Evolutionary conservation across 345 rosid genomes (phyloP).

Genomic region (Dovyalis caffra): DNA sequence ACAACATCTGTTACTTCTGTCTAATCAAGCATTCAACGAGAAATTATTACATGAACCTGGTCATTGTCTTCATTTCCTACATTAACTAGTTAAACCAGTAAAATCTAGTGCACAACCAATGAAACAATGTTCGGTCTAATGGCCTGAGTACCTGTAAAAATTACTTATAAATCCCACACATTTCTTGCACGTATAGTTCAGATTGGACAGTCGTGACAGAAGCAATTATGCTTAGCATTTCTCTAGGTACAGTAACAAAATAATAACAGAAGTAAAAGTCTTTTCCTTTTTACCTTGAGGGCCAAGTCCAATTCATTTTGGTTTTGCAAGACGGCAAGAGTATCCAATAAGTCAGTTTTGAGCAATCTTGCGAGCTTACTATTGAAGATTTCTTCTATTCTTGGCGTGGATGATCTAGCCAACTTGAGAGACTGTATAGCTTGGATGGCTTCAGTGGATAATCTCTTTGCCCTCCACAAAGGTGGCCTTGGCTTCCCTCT

Average conservation of each 20-base stretch:
- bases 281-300: slow-evolving; percentile 30
- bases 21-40: too few species aligned
- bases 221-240: too few species aligned
- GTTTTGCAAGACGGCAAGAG: slow-evolving; percentile 44
- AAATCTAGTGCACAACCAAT: too few species aligned
- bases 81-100: too few species aligned
- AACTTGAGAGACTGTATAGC: slow-evolving; percentile 56
- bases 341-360: slow-evolving; percentile 52
- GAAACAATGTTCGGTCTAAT: too few species aligned
- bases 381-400: slow-evolving; percentile 30
- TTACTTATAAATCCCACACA: too few species aligned
- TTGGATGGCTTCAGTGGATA: slow-evolving; percentile 57
- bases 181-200: too few species aligned
- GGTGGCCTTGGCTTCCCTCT: slow-evolving; percentile 37
- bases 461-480: slow-evolving; percentile 45
- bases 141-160: too few species aligned
- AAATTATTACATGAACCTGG: too few species aligned
- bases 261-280: background rate
- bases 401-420: slow-evolving; percentile 42
- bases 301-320: slow-evolving; percentile 53
- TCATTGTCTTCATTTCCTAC: too few species aligned
- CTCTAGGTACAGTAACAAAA: background rate
- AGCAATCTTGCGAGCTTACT: slow-evolving; percentile 47
- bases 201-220: too few species aligned
- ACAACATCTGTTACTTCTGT: too few species aligned